A percentile compares a stretch with the other conserved stretches of the same genome.
Conservation (phyloP, 1,139 yeast species). For the Lodderomyces metapsilosis region DNA sequence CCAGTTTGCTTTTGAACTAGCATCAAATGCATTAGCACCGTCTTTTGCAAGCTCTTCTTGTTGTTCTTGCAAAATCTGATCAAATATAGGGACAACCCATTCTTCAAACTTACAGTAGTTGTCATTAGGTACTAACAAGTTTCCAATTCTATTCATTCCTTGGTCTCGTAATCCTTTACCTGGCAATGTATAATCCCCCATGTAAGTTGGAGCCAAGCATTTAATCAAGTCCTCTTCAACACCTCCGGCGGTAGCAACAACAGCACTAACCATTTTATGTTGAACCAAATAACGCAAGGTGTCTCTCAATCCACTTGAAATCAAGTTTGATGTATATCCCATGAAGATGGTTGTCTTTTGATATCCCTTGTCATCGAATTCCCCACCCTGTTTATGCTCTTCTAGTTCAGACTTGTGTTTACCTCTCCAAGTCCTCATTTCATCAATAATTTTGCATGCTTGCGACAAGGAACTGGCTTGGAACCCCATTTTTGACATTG, state of each 20-base stretch:
- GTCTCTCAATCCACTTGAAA: constrained; percentile 91
- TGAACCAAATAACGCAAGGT: constrained; percentile 86
- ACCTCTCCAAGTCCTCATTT: constrained; percentile 94
- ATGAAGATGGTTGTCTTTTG: constrained; percentile 88
- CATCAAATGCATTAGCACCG: constrained; percentile 56
- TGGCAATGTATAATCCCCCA: constrained; percentile 84
- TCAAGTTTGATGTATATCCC: constrained; percentile 96
- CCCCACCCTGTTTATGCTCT: constrained; percentile 71
- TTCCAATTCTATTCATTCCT: constrained; percentile 97
- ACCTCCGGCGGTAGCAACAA: constrained; percentile 97
- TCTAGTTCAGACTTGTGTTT: constrained; percentile 60
- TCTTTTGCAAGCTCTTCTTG: constrained; percentile 59
- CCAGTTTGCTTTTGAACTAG: constrained; percentile 58
- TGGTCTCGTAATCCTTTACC: constrained; percentile 85
- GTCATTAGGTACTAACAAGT: constrained; percentile 93
- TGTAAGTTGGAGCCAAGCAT: constrained; percentile 90
- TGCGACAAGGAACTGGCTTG: constrained; percentile 85
- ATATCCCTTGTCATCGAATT: constrained; percentile 74
- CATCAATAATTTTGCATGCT: constrained; percentile 88
- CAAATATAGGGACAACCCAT: constrained; percentile 95
- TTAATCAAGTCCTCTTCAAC: constrained; percentile 96
- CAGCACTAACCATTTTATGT: constrained; percentile 90
- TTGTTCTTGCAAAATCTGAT: constrained; percentile 85
- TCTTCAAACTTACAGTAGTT: constrained; percentile 97
- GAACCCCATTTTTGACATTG: constrained; percentile 97